These are phyloP conservation scores for Phragmites australis DNA, from an alignment of 176 grass and related monocot species.

Conservation along the genomic window DNA sequence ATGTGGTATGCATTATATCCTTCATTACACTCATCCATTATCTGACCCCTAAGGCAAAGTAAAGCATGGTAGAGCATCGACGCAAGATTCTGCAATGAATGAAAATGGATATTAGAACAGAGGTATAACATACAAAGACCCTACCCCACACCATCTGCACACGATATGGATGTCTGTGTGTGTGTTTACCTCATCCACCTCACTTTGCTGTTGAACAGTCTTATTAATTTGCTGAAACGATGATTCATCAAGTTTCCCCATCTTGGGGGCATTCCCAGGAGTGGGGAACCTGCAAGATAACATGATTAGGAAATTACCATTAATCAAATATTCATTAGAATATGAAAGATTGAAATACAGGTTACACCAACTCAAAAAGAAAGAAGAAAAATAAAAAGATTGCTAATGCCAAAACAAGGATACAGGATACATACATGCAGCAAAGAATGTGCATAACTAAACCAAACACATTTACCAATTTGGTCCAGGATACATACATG, in stretches of 20 bases:
- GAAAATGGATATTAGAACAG: constrained; percentile 28
- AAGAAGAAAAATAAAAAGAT: not conserved
- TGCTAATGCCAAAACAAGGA: not conserved
- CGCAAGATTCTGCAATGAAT: constrained; percentile 46
- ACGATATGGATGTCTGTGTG: not conserved
- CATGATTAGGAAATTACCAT: not conserved
- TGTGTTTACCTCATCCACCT: constrained; percentile 48
- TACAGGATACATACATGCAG: not conserved
- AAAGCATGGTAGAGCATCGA: constrained; percentile 41
- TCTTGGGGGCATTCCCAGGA: constrained; percentile 55
- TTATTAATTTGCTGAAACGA: constrained; percentile 33
- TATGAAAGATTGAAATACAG: constrained; percentile 12
- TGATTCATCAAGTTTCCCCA: constrained; percentile 49
- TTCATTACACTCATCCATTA: constrained; percentile 46
- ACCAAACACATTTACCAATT: not conserved
- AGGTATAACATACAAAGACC: not conserved
- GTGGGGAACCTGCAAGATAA: constrained; percentile 62
- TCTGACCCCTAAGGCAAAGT: constrained; percentile 35
- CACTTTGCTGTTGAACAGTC: constrained; percentile 46
- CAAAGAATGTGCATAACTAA: not conserved
- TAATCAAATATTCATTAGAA: constrained; percentile 5
- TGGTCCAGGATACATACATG: not conserved
- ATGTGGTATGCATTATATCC: constrained; percentile 59
- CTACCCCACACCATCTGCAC: not conserved
- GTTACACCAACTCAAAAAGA: not conserved